phyloP scores from a whole-genome alignment of 345 rosid species.

The Citrus inodora region DNA sequence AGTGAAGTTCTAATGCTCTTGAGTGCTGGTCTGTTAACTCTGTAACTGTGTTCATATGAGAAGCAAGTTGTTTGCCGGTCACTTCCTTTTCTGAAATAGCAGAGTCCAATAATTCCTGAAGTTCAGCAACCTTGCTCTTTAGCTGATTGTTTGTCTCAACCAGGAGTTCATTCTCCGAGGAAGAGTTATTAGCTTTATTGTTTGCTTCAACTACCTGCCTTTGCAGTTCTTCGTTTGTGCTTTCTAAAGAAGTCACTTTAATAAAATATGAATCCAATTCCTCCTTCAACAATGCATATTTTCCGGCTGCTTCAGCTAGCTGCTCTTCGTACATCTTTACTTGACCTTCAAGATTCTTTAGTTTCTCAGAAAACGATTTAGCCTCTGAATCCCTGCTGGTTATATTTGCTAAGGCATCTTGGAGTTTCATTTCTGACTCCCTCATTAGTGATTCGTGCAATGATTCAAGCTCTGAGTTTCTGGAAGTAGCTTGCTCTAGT shows the following conservation, averaged over 20 bases:
- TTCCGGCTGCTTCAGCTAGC: constrained; percentile 49
- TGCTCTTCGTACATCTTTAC: constrained; percentile 58
- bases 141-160: constrained; percentile 79
- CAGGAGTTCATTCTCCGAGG: constrained; percentile 61
- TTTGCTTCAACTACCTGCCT: constrained; percentile 54
- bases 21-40: constrained; percentile 58
- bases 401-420: constrained; percentile 55
- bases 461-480: constrained; percentile 61
- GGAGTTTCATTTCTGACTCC: constrained; percentile 65
- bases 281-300: constrained; percentile 57
- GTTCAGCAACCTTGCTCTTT: constrained; percentile 69
- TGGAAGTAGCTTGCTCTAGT: constrained; percentile 53
- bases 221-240: constrained; percentile 57
- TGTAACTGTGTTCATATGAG: constrained; percentile 37
- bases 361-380: constrained; percentile 56
- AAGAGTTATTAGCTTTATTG: constrained; percentile 51
- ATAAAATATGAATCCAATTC: constrained; percentile 56
- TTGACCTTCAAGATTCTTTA: constrained; percentile 58
- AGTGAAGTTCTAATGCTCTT: constrained; percentile 48
- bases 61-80: constrained; percentile 47
- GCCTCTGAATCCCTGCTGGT: constrained; percentile 73
- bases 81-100: constrained; percentile 67
- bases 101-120: constrained; percentile 57
- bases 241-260: constrained; percentile 58
- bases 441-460: constrained; percentile 48